Base-by-base conservation (phyloP, 352 stramenopile species). In the Sclerospora graminicola region DNA sequence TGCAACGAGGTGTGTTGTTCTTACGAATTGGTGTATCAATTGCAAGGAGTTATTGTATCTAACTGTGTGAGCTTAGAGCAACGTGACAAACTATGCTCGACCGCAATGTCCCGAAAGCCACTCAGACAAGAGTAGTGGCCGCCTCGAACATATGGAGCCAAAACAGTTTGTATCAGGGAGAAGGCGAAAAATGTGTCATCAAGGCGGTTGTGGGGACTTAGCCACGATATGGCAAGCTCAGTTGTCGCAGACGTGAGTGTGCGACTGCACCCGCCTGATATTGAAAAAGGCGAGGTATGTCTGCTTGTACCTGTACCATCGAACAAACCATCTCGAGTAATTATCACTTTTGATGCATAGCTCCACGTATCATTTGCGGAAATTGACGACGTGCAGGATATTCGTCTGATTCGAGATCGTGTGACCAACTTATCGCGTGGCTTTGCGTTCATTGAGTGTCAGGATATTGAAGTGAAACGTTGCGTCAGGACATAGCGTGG, bases 371-470 rank as follows among this genome's bases (percentile, higher is more conserved):
- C 65, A 2, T n/a, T n/a, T n/a, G n/a, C n/a, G n/a, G n/a, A n/a
- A n/a, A n/a, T n/a, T n/a, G n/a, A n/a, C n/a, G n/a, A n/a, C n/a
- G n/a, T n/a, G n/a, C n/a, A n/a, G n/a, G n/a, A n/a, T n/a, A n/a
- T n/a, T n/a, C n/a, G n/a, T n/a, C n/a, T n/a, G n/a, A n/a, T n/a
- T n/a, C n/a, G n/a, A n/a, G n/a, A n/a, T n/a, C n/a, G n/a, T n/a
- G n/a, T n/a, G n/a, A n/a, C n/a, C n/a, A n/a, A n/a, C n/a, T n/a
- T n/a, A n/a, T n/a, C n/a, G n/a, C n/a, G 78, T 24, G 76, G 81
- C 10, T 90, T 92, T 47, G 78, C 61, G 0, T 92, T 92, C 29
- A 54, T 89, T 14, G 81, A 92, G 45, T 90, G 89, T 45, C 54
- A 49, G 10, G 60, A 83, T 43, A 37, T 75, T 0, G 64, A 86